A percentile compares a stretch with the other conserved stretches of the same genome.
These are phyloP conservation scores for Candida parachauliodes DNA, from an alignment of 805 yeast species.

Conservation along the genomic window DNA sequence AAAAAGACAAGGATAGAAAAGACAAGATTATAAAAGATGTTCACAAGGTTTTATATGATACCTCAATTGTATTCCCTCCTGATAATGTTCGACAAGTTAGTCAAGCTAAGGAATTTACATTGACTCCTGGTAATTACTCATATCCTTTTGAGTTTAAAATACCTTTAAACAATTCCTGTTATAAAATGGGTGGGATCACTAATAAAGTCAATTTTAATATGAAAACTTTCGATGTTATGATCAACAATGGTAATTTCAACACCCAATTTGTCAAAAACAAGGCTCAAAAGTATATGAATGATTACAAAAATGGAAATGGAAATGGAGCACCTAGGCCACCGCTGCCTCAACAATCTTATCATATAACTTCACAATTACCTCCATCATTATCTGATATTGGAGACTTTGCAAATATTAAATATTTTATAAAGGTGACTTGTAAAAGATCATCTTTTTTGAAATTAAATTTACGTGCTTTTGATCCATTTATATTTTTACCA, in stretches of 20 bases:
- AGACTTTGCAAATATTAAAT: constrained; percentile 40
- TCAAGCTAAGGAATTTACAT: constrained; percentile 40
- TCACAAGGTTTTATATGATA: constrained; percentile 49
- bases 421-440: constrained; percentile 61
- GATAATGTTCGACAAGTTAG: constrained; percentile 43
- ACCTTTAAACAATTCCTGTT: constrained; percentile 42
- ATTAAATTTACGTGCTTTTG: constrained; percentile 42
- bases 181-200: constrained; percentile 29
- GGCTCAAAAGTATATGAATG: constrained; percentile 14
- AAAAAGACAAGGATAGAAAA: constrained; percentile 15
- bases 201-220: constrained; percentile 30
- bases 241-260: constrained; percentile 32
- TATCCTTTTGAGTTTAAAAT: constrained; percentile 48
- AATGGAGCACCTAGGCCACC: constrained; percentile 1
- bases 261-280: constrained; percentile 13
- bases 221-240: constrained; percentile 23
- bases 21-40: constrained; percentile 27
- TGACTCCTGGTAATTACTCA: constrained; percentile 48
- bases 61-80: constrained; percentile 51
- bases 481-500: constrained; percentile 55
- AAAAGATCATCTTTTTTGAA: constrained; percentile 48
- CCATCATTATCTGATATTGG: constrained; percentile 32
- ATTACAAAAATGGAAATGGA: constrained; percentile 1
- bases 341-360: constrained; percentile 16
- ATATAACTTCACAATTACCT: constrained; percentile 27